Conservation (phyloP, 352 stramenopile species). For the Globisporangium sylvaticum region DNA sequence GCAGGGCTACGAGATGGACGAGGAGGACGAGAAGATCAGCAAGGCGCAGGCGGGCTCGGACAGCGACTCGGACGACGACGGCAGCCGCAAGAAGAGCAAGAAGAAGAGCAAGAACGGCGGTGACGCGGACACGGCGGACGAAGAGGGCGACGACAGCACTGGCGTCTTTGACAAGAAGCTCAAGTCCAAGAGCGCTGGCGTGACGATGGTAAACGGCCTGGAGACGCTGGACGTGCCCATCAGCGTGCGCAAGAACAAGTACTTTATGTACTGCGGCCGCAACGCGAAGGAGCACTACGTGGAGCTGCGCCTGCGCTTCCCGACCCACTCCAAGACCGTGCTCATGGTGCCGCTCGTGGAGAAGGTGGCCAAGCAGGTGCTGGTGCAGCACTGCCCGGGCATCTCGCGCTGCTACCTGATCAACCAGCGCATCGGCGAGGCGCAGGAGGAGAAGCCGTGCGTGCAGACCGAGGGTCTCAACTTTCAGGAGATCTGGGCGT, state of each 20-base stretch:
- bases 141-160: conserved; percentile 6
- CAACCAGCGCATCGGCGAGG: conserved; percentile 79
- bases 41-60: conserved; percentile 58
- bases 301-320: conserved; percentile 84
- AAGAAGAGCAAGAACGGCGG: conserved; percentile 32
- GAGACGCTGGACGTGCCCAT: conserved; percentile 69
- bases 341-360: conserved; percentile 89
- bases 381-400: conserved; percentile 84
- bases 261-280: conserved; percentile 78
- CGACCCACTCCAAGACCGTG: conserved; percentile 85
- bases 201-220: conserved; percentile 37
- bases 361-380: conserved; percentile 78
- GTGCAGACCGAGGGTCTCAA: conserved; percentile 97
- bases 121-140: conserved; percentile 37
- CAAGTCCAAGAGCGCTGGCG: conserved; percentile 35
- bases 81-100: conserved; percentile 16
- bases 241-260: conserved; percentile 83
- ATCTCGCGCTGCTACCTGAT: conserved; percentile 89
- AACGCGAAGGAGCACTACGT: conserved; percentile 81
- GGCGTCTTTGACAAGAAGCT: conserved; percentile 19
- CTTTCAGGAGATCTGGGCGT: conserved; percentile 97
- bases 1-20: conserved; percentile 90
- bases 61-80: conserved; percentile 38
- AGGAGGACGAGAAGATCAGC: conserved; percentile 90
- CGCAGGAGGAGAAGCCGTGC: conserved; percentile 78